Evolutionary conservation across 192 early-diverging fungal genomes (phyloP).

Genomic region (Lobosporangium transversale): DNA sequence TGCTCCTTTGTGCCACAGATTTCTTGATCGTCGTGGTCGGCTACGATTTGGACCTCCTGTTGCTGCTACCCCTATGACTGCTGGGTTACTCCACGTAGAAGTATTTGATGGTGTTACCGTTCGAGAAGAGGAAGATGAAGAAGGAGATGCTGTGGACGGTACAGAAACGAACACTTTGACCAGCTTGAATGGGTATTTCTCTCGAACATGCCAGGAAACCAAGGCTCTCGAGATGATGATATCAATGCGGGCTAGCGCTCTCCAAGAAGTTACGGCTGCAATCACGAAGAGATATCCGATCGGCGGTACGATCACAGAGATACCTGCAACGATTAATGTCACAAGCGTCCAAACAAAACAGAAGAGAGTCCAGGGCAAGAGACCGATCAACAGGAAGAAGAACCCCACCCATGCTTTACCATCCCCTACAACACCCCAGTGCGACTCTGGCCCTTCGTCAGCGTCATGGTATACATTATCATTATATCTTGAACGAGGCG

Average conservation of each 20-base stretch:
- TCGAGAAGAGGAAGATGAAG: background rate
- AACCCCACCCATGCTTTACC: conserved; percentile 29
- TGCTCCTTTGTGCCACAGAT: conserved; percentile 13
- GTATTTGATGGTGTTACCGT: background rate
- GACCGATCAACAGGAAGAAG: conserved; percentile 7
- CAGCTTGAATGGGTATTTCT: conserved; percentile 4
- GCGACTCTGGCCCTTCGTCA: conserved; percentile 21
- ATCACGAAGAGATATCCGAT: conserved; percentile 30
- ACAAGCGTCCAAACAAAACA: conserved; percentile 43
- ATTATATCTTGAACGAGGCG: no score
- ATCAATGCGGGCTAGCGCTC: conserved; percentile 36
- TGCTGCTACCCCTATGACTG: background rate
- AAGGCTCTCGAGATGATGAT: conserved; percentile 11
- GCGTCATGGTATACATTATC: background rate
- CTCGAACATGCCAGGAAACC: conserved; percentile 7
- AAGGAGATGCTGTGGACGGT: background rate
- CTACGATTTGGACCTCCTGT: background rate
- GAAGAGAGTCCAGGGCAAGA: conserved; percentile 30
- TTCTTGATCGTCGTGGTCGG: conserved; percentile 6
- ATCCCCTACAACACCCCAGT: conserved; percentile 24
- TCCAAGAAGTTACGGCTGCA: conserved; percentile 35
- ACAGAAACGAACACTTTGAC: conserved; percentile 14
- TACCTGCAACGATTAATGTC: conserved; percentile 3
- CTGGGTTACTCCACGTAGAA: background rate
- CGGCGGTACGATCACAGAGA: conserved; percentile 29